Evolutionary conservation across 257 asterid genomes (phyloP).

Genomic region (Solanum dulcamara): DNA sequence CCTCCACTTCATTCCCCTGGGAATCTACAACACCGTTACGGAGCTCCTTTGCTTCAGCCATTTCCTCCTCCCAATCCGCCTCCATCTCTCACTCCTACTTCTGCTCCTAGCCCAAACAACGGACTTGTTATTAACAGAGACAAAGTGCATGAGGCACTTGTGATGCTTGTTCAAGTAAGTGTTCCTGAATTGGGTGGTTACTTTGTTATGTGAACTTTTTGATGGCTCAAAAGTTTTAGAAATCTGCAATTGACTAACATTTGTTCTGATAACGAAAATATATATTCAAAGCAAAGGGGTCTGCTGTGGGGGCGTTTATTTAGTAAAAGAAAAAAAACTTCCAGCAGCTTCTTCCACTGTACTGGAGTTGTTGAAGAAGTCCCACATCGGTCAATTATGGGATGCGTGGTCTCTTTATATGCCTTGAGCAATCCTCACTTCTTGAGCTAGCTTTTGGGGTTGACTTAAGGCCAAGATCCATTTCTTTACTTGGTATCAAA

Average conservation of each 20-base stretch:
- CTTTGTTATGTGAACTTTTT: background rate
- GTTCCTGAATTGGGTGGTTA: background rate
- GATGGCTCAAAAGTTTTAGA: background rate
- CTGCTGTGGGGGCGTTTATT: background rate
- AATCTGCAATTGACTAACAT: background rate
- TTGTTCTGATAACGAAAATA: background rate
- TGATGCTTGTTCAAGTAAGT: slow-evolving; percentile 70
- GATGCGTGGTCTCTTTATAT: background rate
- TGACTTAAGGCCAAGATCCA: background rate
- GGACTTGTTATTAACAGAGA: slow-evolving; percentile 53
- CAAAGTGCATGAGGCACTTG: slow-evolving; percentile 77
- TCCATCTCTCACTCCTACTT: slow-evolving; percentile 69
- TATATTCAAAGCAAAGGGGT: background rate
- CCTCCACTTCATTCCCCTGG: slow-evolving; percentile 62
- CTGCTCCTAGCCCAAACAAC: slow-evolving; percentile 38
- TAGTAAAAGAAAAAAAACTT: background rate
- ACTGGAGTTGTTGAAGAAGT: background rate
- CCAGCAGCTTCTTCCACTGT: background rate
- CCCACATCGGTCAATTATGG: background rate
- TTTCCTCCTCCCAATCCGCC: slow-evolving; percentile 98
- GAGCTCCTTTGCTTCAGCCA: slow-evolving; percentile 93
- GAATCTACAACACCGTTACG: slow-evolving; percentile 55
- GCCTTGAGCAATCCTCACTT: background rate
- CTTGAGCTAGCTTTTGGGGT: background rate
- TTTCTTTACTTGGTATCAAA: background rate